Evolutionary conservation across 805 yeast species (phyloP), one percentile per base, ranked within the genome.

Genomic region (Starmerella cellae): DNA sequence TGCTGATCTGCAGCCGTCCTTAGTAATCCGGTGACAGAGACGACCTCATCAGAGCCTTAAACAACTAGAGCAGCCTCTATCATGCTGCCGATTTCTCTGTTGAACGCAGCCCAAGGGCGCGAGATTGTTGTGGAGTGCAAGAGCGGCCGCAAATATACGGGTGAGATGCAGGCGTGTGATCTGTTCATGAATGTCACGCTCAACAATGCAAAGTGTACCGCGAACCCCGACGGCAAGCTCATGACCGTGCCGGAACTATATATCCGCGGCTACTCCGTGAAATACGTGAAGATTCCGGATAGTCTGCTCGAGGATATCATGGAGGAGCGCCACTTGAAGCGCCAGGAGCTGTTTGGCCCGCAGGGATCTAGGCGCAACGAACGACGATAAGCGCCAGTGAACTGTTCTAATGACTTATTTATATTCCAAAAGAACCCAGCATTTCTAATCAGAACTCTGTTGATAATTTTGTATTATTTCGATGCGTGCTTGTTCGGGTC

Each of bases 141-240:
- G 61, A 77, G 80, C 43, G 95, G 97, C 27, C 95, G 83, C 55
- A 77, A 88, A 9, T 68, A 87, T 38, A 80, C 79, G 55, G 99
- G 99, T 39, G 73, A 72, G 43, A 67, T 91, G 46, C 74, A 75
- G 43, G 81, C 82, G 56, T 84, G 94, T 54, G 99, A 91, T 60
- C 77, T 83, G 31, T 82, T 93, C 85, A 91, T 91, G 99, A 91
- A 91, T 60, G 68, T 91, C 50, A 82, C 94, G 1, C 68, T 91
- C 41, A 69, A 69, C 27, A 77, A 85, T 49, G 96, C 79, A 14
- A 73, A 77, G 37, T 81, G 53, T 32, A 42, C 43, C 18, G 39
- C 42, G 14, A 37, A 44, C 24, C 47, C 40, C 23, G 37, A 38
- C 27, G 28, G 33, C 36, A 37, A 44, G 45, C 45, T 42, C 35